These are phyloP conservation scores for Nymphaea colorata DNA, from an alignment of 164 flowering plant species.

Conservation along the genomic window DNA sequence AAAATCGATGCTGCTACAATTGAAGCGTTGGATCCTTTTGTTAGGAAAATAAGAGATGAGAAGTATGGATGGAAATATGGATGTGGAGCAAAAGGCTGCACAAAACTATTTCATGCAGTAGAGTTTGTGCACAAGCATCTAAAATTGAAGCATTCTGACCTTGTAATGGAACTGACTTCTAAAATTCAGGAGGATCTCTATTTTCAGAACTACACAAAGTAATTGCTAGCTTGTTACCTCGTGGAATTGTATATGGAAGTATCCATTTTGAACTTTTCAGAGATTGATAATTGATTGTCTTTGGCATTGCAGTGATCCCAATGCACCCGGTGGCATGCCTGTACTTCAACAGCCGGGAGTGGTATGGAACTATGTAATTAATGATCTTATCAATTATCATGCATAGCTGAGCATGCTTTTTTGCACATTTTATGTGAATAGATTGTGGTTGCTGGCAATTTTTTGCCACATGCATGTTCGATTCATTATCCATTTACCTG, in stretches of 20 bases:
- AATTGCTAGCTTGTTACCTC: conserved; percentile 14
- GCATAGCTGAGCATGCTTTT: neutral
- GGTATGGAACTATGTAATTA: conserved; percentile 29
- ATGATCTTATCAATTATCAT: neutral
- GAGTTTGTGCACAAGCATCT: conserved; percentile 98
- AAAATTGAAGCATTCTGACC: conserved; percentile 83
- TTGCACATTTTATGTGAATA: neutral
- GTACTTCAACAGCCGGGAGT: conserved; percentile 67
- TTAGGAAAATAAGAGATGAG: conserved; percentile 95
- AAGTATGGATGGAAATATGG: conserved; percentile 99
- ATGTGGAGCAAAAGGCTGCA: conserved; percentile 99
- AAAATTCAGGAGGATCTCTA: conserved; percentile 93
- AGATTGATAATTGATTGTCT: neutral
- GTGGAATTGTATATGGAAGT: neutral
- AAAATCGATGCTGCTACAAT: conserved; percentile 83
- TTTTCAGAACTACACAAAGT: conserved; percentile 95
- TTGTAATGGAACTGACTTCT: conserved; percentile 70
- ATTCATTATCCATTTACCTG: too few species aligned
- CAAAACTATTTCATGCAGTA: conserved; percentile 96
- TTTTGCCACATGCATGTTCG: too few species aligned
- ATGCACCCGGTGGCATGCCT: conserved; percentile 98
- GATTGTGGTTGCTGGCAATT: too few species aligned
- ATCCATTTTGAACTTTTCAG: neutral
- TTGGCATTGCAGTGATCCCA: conserved; percentile 56
- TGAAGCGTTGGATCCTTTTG: conserved; percentile 82